Conservation (phyloP, 2,329 filamentous ascomycete genomes). For the Plenodomus lindquistii region DNA sequence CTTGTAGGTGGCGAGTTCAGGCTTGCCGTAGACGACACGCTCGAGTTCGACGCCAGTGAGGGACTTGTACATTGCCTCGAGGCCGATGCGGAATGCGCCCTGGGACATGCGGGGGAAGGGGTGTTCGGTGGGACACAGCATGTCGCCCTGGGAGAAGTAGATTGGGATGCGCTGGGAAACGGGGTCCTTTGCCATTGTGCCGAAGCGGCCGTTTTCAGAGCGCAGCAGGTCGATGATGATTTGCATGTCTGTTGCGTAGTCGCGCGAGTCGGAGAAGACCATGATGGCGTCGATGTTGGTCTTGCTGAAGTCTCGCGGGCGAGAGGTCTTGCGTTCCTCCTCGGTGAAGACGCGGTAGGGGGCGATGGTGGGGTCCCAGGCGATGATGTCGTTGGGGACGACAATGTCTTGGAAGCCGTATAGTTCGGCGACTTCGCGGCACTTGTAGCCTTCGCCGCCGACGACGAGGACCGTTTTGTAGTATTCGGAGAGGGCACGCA, state of each 20-base stretch:
- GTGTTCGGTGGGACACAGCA: slow-evolving; percentile 63
- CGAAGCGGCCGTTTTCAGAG: slow-evolving; percentile 67
- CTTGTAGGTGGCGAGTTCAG: slow-evolving; percentile 75
- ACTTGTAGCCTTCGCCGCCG: slow-evolving; percentile 75
- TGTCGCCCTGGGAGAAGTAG: slow-evolving; percentile 71
- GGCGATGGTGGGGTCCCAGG: slow-evolving; percentile 69
- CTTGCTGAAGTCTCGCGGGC: slow-evolving; percentile 72
- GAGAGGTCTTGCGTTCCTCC: slow-evolving; percentile 68
- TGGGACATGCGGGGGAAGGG: slow-evolving; percentile 71
- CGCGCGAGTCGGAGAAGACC: slow-evolving; percentile 73
- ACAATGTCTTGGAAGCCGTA: slow-evolving; percentile 76
- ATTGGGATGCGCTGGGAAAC: slow-evolving; percentile 70
- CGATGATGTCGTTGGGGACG: slow-evolving; percentile 73
- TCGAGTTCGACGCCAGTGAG: slow-evolving; percentile 71
- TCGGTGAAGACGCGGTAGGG: slow-evolving; percentile 70
- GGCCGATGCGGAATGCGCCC: slow-evolving; percentile 73
- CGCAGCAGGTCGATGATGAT: slow-evolving; percentile 75
- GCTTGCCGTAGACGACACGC: slow-evolving; percentile 77
- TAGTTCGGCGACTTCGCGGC: slow-evolving; percentile 71
- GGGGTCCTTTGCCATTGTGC: slow-evolving; percentile 68
- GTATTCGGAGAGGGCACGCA: slow-evolving; percentile 76
- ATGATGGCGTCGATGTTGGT: slow-evolving; percentile 74
- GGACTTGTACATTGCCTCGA: slow-evolving; percentile 74
- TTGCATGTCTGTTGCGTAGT: slow-evolving; percentile 76
- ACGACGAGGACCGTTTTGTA: slow-evolving; percentile 76